Evolutionary conservation across 1,284 basidiomycete species (phyloP), one percentile per base, ranked within the genome.

Genomic region (Tilletia caries): DNA sequence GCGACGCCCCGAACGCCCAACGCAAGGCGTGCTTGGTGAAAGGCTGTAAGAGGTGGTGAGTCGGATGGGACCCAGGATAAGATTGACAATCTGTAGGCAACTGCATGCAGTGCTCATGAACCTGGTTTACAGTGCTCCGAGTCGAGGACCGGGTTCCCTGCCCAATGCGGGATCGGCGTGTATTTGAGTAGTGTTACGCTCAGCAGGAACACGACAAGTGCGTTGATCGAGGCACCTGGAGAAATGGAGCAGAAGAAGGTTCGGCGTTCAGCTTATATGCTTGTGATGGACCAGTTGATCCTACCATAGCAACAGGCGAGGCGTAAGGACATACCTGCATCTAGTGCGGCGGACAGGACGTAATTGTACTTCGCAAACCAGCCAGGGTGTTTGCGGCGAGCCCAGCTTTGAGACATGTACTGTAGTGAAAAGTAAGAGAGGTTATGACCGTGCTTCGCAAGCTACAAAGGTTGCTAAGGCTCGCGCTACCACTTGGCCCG

Each of bases 141-240:
- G 50, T 75, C 74, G 15, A 34, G 41, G 8, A 58, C 27, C 10
- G 33, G 64, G 50, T 70, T 58, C 32, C 68, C 33, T 12, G 43
- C 43, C 64, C 68, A 50, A 25, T 78, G 73, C 25, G 77, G 76
- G 18, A 75, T 68, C 2, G 74, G 72, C 1, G 71, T 70, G 41
- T 69, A 73, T 67, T 78, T 78, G 64, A 83, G 75, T 43, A 83
- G 6, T 10, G 79, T 75, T 41, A 83, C 54, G 25, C 76, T 78
- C 32, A 83, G 66, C 41, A 86, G 46, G 72, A 86, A 87, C 18
- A 86, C 85, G 4, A 75, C 74, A 68, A 87, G 71, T 6, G 86
- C 86, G 67, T 85, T 86, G 66, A 87, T 82, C 2, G 79, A 81
- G 13, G 52, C 34, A 23, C 58, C 58, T 62, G 54, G 10, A n/a